Conservation (phyloP, 441 rosid genomes). For the Eruca vesicaria region DNA sequence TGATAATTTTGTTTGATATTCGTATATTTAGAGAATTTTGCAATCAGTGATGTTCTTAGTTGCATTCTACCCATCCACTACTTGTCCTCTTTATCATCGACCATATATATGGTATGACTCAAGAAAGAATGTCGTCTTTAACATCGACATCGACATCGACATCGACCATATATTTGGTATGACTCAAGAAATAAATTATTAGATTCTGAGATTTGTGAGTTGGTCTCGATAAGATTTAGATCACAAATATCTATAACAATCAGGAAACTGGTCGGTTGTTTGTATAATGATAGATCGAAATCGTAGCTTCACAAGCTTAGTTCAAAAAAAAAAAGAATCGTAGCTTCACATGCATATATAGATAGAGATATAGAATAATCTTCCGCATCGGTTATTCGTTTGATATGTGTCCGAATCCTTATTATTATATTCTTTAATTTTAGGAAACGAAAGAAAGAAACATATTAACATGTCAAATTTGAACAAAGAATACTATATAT, state of each 20-base stretch:
- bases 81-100: slow-evolving; percentile 25
- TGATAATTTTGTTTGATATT: slow-evolving; percentile 16
- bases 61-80: slow-evolving; percentile 12
- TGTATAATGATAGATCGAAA: neutral
- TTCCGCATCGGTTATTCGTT: no score
- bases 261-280: slow-evolving; percentile 23
- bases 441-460: neutral
- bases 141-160: slow-evolving; percentile 28
- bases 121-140: slow-evolving; percentile 8
- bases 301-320: neutral
- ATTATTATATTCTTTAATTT: neutral
- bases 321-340: no score
- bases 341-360: neutral
- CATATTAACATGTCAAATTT: slow-evolving; percentile 4
- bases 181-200: neutral
- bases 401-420: neutral
- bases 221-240: slow-evolving; percentile 22
- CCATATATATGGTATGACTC: slow-evolving; percentile 3
- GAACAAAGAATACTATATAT: neutral
- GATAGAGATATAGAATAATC: no score
- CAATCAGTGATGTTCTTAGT: neutral
- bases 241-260: slow-evolving; percentile 10
- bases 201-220: slow-evolving; percentile 15
- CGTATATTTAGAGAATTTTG: neutral
- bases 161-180: slow-evolving; percentile 10